phyloP scores from a whole-genome alignment of 495 filamentous ascomycete species.

The Parathielavia hyrcaniae region DNA sequence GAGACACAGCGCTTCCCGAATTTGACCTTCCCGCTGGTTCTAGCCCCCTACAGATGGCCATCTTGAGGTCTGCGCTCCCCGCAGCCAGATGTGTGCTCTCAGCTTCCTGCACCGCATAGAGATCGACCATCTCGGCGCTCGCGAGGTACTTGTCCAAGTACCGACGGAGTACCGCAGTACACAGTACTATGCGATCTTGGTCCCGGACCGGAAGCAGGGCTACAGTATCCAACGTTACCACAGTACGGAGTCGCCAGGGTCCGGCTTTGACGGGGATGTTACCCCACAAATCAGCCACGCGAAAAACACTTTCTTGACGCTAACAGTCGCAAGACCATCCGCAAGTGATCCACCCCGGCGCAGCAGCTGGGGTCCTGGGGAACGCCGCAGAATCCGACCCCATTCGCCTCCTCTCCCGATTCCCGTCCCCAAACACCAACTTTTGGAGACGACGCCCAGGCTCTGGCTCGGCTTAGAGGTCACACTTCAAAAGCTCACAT shows the following conservation, averaged over 20 bases:
- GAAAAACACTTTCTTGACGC: constrained; percentile 27
- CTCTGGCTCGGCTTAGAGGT: constrained; percentile 1
- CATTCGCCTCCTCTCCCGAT: constrained; percentile 23
- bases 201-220: no score
- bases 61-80: constrained; percentile 3
- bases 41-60: background rate
- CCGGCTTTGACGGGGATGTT: constrained; percentile 17
- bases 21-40: constrained; percentile 3
- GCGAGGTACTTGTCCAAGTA: background rate
- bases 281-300: constrained; percentile 30
- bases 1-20: constrained; percentile 17
- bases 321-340: background rate
- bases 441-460: constrained; percentile 13
- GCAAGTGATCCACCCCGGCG: constrained; percentile 17
- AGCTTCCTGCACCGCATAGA: background rate
- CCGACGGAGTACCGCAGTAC: no score
- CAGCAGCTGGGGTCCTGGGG: constrained; percentile 20
- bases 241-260: background rate
- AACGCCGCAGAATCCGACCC: constrained; percentile 23
- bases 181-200: no score
- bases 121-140: background rate
- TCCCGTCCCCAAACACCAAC: constrained; percentile 16
- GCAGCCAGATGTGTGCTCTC: background rate
- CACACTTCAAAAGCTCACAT: background rate
- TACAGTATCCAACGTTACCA: no score